Evolutionary conservation across 345 rosid species (phyloP), one percentile per base, ranked within the genome.

Genomic region (Nephelium lappaceum): DNA sequence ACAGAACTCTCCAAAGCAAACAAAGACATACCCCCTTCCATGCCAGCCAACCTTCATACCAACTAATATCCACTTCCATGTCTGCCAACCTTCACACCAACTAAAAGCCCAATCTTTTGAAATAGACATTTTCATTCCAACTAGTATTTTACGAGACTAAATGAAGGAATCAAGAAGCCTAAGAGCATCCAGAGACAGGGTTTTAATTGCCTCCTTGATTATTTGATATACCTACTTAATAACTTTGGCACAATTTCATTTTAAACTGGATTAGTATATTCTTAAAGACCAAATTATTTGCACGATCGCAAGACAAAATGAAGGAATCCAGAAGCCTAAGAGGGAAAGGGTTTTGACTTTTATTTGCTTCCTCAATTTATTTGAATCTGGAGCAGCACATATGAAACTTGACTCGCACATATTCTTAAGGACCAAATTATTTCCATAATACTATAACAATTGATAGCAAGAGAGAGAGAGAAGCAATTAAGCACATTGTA

Each of bases 11-110:
- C 38, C 23, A 12, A 27, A 24, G 68, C 8, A 64, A 64, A 24
- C 68, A 25, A 24, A 25, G 41, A 24, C 19, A 31, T 2, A 64
- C 2, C 11, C 63, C 9, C 15, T 63, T 63, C 25, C 63, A 58
- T 58, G n/a, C n/a, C 63, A 6, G 24, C 63, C 63, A 58, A 58
- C 63, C 63, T 58, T 58, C 63, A 58, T 58, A 23, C 4, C 65
- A 64, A 64, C 38, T 24, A 63, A 23, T 2, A 64, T 8, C 11
- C 63, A 0, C 15, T 63, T 63, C 25, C 63, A 58, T 58, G n/a
- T 58, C 63, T 19, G 24, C 63, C 63, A 58, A 58, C 63, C 63
- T 58, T 58, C 63, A 58, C n/a, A 23, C 4, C 65, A 64, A 64
- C 38, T 24, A 63, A 23, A 23, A 11, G 1, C 12, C 68, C n/a